These are phyloP conservation scores for Penicillium sp. DNA, from an alignment of 2,329 filamentous ascomycete genomes.

Conservation along the genomic window DNA sequence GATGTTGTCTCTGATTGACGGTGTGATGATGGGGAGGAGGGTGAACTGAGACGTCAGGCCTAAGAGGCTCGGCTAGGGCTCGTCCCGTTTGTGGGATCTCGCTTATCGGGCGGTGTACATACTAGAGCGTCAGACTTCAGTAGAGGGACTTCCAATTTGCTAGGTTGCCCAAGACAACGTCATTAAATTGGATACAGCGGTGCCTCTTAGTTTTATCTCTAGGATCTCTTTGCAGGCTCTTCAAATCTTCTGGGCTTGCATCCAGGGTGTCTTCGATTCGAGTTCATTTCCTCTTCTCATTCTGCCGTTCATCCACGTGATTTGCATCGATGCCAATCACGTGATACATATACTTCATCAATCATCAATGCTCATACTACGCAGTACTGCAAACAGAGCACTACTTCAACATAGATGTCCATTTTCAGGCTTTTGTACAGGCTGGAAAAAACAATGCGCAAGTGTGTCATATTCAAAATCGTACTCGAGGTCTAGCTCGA, in stretches of 20 bases:
- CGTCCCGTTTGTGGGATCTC: constrained; percentile 39
- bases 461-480: no score
- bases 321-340: neutral
- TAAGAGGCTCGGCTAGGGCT: constrained; percentile 38
- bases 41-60: constrained; percentile 31
- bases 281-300: neutral
- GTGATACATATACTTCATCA: constrained; percentile 7
- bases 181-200: neutral
- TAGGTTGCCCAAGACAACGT: neutral
- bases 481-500: no score
- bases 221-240: neutral
- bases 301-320: constrained; percentile 8
- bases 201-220: neutral
- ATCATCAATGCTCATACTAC: no score
- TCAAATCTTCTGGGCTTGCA: neutral
- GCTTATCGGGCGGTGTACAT: constrained; percentile 36
- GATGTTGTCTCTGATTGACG: constrained; percentile 41
- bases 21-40: constrained; percentile 35
- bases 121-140: constrained; percentile 5
- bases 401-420: no score
- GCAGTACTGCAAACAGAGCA: neutral
- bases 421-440: no score
- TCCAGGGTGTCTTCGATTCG: neutral
- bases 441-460: no score
- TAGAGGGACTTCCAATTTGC: neutral